Percentiles rank a stretch among this genome's conserved stretches.
phyloP scores from a whole-genome alignment of 805 yeast genomes.

The Starmerella cellae region DNA sequence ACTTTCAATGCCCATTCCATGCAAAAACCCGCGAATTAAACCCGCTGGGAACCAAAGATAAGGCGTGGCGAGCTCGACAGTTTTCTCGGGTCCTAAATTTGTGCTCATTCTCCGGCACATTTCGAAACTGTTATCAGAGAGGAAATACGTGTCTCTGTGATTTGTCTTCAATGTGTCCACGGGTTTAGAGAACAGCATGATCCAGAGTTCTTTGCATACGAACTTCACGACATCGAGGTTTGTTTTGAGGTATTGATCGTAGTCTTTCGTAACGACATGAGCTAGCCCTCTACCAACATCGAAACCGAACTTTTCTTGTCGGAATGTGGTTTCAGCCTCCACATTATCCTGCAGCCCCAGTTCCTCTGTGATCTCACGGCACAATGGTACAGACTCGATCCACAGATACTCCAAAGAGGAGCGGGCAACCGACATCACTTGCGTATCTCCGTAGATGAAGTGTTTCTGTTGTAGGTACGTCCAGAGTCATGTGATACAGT shows the following conservation, averaged over 20 bases:
- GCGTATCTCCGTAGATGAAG: no score
- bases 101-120: constrained; percentile 39
- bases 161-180: constrained; percentile 88
- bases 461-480: no score
- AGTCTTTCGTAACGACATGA: constrained; percentile 33
- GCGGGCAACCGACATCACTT: constrained; percentile 22
- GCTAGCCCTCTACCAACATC: constrained; percentile 49
- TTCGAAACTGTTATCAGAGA: constrained; percentile 54
- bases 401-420: constrained; percentile 45
- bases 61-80: constrained; percentile 29
- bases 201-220: constrained; percentile 88
- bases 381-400: constrained; percentile 64
- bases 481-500: no score
- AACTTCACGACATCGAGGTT: constrained; percentile 78
- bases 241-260: constrained; percentile 39
- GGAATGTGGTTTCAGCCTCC: constrained; percentile 39
- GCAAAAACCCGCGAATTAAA: constrained; percentile 55
- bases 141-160: constrained; percentile 71
- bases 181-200: constrained; percentile 61
- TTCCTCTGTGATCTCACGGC: constrained; percentile 47
- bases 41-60: constrained; percentile 67
- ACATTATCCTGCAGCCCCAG: constrained; percentile 25
- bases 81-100: constrained; percentile 23
- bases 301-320: constrained; percentile 62
- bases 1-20: constrained; percentile 55